Evolutionary conservation across 805 yeast genomes (phyloP).

Genomic region (Debaryomyces tyrocola): DNA sequence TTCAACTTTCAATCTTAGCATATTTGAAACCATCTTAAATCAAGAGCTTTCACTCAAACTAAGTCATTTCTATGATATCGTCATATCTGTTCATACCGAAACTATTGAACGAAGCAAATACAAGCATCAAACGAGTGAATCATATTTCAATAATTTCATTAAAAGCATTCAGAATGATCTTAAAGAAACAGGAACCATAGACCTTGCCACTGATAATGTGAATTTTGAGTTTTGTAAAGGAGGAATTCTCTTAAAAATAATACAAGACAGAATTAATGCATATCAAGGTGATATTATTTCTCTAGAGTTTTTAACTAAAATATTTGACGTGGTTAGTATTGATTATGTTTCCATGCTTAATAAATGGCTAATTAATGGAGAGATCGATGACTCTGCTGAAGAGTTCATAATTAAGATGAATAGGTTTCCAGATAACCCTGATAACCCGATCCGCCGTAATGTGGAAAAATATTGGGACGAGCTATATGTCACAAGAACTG

Average conservation of each 20-base stretch:
- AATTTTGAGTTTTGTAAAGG: slow-evolving; percentile 68
- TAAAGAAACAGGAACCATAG: slow-evolving; percentile 45
- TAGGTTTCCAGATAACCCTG: slow-evolving; percentile 23
- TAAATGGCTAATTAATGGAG: slow-evolving; percentile 77
- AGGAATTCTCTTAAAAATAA: slow-evolving; percentile 63
- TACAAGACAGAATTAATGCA: slow-evolving; percentile 56
- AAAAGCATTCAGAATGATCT: slow-evolving; percentile 41
- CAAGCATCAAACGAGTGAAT: slow-evolving; percentile 13
- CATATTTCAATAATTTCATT: slow-evolving; percentile 30
- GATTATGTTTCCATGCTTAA: slow-evolving; percentile 70
- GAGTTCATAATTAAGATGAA: slow-evolving; percentile 74
- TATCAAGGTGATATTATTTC: slow-evolving; percentile 68
- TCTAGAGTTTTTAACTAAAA: slow-evolving; percentile 46
- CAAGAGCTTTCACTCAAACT: slow-evolving; percentile 33
- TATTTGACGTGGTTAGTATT: slow-evolving; percentile 59
- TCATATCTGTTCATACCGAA: slow-evolving; percentile 49
- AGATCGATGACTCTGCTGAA: slow-evolving; percentile 71
- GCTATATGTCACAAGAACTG: slow-evolving; percentile 69
- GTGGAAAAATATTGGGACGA: slow-evolving; percentile 73
- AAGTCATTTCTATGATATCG: slow-evolving; percentile 58
- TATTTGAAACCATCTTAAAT: slow-evolving; percentile 44
- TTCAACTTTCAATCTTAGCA: slow-evolving; percentile 55
- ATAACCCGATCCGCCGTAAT: slow-evolving; percentile 30
- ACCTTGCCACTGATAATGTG: slow-evolving; percentile 49
- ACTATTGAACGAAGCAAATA: slow-evolving; percentile 33